Base-by-base conservation (phyloP, 1,284 basidiomycete species). In the Naganishia albida region DNA sequence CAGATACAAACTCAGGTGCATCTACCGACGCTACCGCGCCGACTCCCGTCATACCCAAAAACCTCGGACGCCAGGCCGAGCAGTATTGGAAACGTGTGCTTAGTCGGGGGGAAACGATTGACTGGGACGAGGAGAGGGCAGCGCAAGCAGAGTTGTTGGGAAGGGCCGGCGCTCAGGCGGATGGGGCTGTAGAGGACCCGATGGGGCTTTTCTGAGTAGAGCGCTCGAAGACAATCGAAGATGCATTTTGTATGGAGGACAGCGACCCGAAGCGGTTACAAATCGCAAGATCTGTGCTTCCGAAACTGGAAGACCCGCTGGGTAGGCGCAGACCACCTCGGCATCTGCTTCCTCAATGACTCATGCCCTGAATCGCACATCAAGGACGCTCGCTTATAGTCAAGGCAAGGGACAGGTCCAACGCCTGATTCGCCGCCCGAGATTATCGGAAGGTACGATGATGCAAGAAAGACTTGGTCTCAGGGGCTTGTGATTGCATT, bases 91-190 rank as follows among this genome's bases (percentile, higher is more conserved):
- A 16, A 16, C 64, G 64, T 10, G 59, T 66, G 23, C 43, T 66
- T 0, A 38, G 25, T n/a, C 40, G 55, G 0, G 57, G 64, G 3
- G 63, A 67, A 44, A 46, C 39, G 12, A 62, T 67, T 30, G 67
- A 67, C 38, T 67, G 67, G 67, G 63, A 67, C 12, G 63, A 63
- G 34, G 67, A 67, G 34, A 28, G 63, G 25, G 50, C 42, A 42
- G 67, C 67, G 18, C 67, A 67, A 54, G 63, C 55, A 25, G 62
- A 48, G 50, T 16, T 67, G 56, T 34, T 65, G 49, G 34, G 50
- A 16, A n/a, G 46, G 12, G 53, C 63, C 15, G 57, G 57, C 15
- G 56, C 43, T 18, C 23, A 26, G 7, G 50, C 50, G 30, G 53
- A 15, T 18, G 46, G 30, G 16, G 30, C 30, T 26, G 44, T n/a